Conservation (phyloP, 2,329 filamentous ascomycete genomes). For the Byssoonygena ceratinophila region DNA sequence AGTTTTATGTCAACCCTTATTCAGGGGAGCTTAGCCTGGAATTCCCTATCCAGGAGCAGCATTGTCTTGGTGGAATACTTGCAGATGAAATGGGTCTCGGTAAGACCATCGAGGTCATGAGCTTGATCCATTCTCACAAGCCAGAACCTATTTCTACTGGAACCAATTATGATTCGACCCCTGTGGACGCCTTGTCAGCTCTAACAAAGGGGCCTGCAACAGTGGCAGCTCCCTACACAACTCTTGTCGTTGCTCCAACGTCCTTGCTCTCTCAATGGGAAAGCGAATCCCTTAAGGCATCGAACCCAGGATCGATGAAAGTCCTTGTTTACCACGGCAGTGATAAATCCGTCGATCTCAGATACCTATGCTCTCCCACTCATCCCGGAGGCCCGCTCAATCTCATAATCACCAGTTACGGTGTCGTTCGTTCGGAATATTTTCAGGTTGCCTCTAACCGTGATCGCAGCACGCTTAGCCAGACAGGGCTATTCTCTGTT, state of each 20-base stretch:
- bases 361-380: conserved; percentile 62
- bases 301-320: conserved; percentile 69
- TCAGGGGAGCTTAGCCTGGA: conserved; percentile 85
- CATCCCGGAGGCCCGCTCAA: conserved; percentile 72
- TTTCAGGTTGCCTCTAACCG: conserved; percentile 52
- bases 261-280: conserved; percentile 96
- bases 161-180: conserved; percentile 8
- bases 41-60: conserved; percentile 87
- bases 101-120: conserved; percentile 98
- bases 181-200: neutral
- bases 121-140: conserved; percentile 74
- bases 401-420: conserved; percentile 90
- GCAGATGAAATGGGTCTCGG: conserved; percentile 96
- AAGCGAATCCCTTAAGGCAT: conserved; percentile 86
- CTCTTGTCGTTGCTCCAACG: conserved; percentile 92
- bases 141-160: conserved; percentile 39
- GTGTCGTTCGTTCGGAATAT: conserved; percentile 81
- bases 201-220: conserved; percentile 39
- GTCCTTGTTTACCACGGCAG: conserved; percentile 83
- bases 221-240: conserved; percentile 70
- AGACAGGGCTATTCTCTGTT: conserved; percentile 74
- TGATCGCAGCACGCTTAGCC: conserved; percentile 51
- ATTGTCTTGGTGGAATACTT: conserved; percentile 83
- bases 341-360: conserved; percentile 71
- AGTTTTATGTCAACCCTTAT: conserved; percentile 95